Conservation (phyloP, 108 stramenopile genomes). For the Hondaea fermentalgiana region DNA sequence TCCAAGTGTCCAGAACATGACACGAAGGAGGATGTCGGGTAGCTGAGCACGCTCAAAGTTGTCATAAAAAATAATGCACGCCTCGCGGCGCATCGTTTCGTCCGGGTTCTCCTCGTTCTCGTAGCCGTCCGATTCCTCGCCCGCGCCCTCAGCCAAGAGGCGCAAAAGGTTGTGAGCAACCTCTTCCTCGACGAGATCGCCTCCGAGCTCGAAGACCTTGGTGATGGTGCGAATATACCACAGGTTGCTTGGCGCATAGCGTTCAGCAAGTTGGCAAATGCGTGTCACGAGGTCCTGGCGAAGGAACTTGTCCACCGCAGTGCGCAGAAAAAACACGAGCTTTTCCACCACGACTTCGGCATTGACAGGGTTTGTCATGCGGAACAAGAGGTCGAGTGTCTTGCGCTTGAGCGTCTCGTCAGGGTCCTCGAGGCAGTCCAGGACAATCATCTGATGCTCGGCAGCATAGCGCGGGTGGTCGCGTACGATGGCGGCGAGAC, state of each 20-base stretch:
- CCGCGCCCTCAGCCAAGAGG: constrained; percentile 89
- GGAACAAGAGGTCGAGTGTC: constrained; percentile 88
- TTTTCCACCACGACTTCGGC: constrained; percentile 92
- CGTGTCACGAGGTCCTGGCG: constrained; percentile 77
- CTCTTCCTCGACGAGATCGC: constrained; percentile 77
- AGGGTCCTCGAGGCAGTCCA: constrained; percentile 94
- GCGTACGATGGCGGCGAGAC: constrained; percentile 86
- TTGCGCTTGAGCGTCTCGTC: constrained; percentile 96
- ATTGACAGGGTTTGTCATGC: constrained; percentile 97
- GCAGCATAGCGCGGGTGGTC: constrained; percentile 90
- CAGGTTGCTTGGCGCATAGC: constrained; percentile 87
- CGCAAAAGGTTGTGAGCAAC: constrained; percentile 88
- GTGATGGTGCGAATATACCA: constrained; percentile 79
- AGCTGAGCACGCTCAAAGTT: constrained; percentile 61
- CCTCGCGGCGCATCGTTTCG: constrained; percentile 71
- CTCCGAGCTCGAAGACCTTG: constrained; percentile 78
- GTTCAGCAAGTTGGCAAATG: constrained; percentile 82
- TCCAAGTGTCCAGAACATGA: constrained; percentile 93
- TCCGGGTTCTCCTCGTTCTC: constrained; percentile 58
- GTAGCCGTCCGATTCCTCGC: constrained; percentile 74
- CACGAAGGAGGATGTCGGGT: constrained; percentile 73
- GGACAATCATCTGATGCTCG: constrained; percentile 94
- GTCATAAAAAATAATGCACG: constrained; percentile 74
- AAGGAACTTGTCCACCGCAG: constrained; percentile 77
- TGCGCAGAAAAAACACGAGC: constrained; percentile 69